Evolutionary conservation across 164 flowering plant genomes (phyloP).

Genomic region (Santalum album): DNA sequence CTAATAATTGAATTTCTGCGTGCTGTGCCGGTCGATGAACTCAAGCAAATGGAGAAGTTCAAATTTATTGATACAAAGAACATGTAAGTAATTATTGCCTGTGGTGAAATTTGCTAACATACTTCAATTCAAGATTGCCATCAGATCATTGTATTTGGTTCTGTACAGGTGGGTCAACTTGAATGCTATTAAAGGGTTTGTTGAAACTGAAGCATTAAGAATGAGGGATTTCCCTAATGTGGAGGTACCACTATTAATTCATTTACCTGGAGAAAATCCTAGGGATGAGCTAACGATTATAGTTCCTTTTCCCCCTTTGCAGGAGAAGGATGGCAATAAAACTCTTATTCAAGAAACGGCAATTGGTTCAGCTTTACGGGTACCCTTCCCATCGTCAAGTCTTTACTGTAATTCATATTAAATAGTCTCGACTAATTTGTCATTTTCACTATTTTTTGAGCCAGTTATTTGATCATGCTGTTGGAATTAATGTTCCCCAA

Average conservation of each 20-base stretch:
- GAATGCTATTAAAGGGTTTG: slow-evolving; percentile 21
- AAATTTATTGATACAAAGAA: slow-evolving; percentile 13
- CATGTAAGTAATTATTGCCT: slow-evolving; percentile 19
- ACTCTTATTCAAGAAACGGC: no score
- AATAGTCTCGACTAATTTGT: not conserved
- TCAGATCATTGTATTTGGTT: no score
- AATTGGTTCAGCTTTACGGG: slow-evolving; percentile 14
- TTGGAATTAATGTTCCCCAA: slow-evolving; percentile 26
- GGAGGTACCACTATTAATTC: slow-evolving; percentile 16
- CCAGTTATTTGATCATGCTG: slow-evolving; percentile 26
- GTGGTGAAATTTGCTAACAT: not conserved
- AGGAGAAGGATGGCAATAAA: slow-evolving; percentile 2
- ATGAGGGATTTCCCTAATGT: slow-evolving; percentile 7
- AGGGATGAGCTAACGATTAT: not conserved
- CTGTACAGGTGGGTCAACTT: slow-evolving; percentile 31
- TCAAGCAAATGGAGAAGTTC: slow-evolving; percentile 1
- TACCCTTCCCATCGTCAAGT: not conserved
- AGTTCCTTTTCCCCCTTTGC: no score
- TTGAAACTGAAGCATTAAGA: slow-evolving; percentile 13
- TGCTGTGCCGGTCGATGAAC: not conserved
- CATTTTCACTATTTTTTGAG: not conserved
- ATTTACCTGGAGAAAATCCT: not conserved
- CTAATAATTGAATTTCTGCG: not conserved
- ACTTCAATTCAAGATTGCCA: not conserved
- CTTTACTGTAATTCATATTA: not conserved